Base-by-base conservation (phyloP, 2,329 filamentous ascomycete species). In the Cladosporium sp. region DNA sequence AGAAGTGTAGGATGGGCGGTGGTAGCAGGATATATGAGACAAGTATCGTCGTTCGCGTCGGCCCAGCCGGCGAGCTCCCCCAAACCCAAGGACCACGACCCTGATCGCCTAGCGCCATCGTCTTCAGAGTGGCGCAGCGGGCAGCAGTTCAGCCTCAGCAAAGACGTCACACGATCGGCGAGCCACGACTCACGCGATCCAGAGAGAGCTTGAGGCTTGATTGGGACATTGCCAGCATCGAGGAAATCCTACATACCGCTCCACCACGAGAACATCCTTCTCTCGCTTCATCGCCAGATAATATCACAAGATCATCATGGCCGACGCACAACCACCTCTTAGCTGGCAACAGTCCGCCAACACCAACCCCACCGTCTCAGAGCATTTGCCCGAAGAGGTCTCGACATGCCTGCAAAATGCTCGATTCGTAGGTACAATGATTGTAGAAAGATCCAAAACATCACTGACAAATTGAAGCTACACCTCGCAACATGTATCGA, bases 351-450 rank as follows among this genome's bases (percentile, higher is more conserved):
- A 65, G 14, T 92, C 89, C 6, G 85, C 87, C 54, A 87, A 87
- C 58, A 90, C 85, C 45, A 81, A 92, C 74, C 88, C 87, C 63
- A 85, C 87, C 72, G 74, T 84, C 60, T 87, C 89, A 38, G 80
- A 82, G 59, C 82, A 83, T 8, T 83, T 97, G 2, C 94, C 94
- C 0, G 79, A 82, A 3, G 92, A 97, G 74, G 94, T 97, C 20
- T 83, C 94, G 12, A 87, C 92, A 69, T 97, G 92, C 72, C 85
- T 99, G 22, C 88, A 96, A 72, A 97, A 97, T 78, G 91, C 93
- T 51, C 88, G 93, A 67, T 99, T 97, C 78, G 92, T 96, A 84
- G 61, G 77, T 68, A 12, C 34, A 39, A 28, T 43, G 83, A 77
- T 57, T 34, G 34, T 47, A 50, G 19, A 43, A 59, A 60, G 60